Conservation (phyloP, 2,329 filamentous ascomycete species). For the Colletotrichum plurivorum region DNA sequence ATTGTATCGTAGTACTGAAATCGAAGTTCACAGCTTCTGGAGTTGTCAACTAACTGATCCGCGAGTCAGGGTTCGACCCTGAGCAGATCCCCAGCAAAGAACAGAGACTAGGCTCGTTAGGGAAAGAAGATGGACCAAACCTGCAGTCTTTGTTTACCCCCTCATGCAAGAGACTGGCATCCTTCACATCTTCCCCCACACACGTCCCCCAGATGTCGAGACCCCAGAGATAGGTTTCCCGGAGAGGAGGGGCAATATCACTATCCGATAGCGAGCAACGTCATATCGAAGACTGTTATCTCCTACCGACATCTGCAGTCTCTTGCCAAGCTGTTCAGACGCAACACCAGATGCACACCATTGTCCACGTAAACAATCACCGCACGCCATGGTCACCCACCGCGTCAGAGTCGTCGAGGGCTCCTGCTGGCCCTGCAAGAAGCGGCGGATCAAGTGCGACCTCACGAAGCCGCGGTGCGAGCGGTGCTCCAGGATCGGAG, state of each 20-base stretch:
- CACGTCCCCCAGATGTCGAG: neutral
- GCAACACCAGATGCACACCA: neutral
- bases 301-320: neutral
- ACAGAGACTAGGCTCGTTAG: slow-evolving; percentile 13
- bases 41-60: neutral
- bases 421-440: slow-evolving; percentile 56
- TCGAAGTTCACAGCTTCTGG: neutral
- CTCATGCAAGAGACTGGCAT: neutral
- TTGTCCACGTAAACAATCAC: neutral
- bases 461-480: slow-evolving; percentile 50
- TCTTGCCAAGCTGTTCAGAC: neutral
- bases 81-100: neutral
- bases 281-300: neutral
- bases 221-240: neutral
- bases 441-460: slow-evolving; percentile 53
- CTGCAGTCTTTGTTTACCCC: neutral
- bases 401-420: slow-evolving; percentile 44
- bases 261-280: neutral
- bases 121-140: slow-evolving; percentile 31
- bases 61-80: neutral
- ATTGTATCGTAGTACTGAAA: neutral
- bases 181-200: slow-evolving; percentile 14
- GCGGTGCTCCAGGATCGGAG: slow-evolving; percentile 46
- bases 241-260: neutral
- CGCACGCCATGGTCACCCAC: slow-evolving; percentile 15